Percentiles rank a stretch among this genome's conserved stretches.
Conservation (phyloP, 805 yeast species). For the Kodamaea kakaduensis region DNA sequence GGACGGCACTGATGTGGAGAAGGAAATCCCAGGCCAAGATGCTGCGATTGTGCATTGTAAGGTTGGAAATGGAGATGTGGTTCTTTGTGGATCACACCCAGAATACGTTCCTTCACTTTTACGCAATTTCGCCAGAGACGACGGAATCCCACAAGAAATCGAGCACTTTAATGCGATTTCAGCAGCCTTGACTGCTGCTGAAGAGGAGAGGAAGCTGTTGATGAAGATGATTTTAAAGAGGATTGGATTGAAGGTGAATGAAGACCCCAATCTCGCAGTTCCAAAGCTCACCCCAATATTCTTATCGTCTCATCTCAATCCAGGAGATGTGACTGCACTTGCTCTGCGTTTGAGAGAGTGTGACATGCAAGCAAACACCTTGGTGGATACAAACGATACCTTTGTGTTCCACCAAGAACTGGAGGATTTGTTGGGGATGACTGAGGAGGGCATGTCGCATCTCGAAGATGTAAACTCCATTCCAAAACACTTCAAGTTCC, state of each 20-base stretch:
- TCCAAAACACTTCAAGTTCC: slow-evolving; percentile 51
- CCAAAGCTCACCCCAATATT: slow-evolving; percentile 71
- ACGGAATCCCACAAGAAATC: slow-evolving; percentile 12
- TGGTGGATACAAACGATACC: slow-evolving; percentile 56
- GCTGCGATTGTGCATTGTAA: slow-evolving; percentile 74
- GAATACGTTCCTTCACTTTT: slow-evolving; percentile 65
- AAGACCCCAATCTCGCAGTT: slow-evolving; percentile 37
- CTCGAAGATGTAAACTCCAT: slow-evolving; percentile 51
- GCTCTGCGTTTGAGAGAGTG: slow-evolving; percentile 37
- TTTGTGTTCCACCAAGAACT: slow-evolving; percentile 46
- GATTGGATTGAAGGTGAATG: slow-evolving; percentile 68
- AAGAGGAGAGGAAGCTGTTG: slow-evolving; percentile 50
- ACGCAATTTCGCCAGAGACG: slow-evolving; percentile 31
- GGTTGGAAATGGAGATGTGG: slow-evolving; percentile 70
- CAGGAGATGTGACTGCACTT: slow-evolving; percentile 29
- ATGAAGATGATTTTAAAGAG: slow-evolving; percentile 52
- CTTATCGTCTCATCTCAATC: slow-evolving; percentile 41
- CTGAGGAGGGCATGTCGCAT: slow-evolving; percentile 6
- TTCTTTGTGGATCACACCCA: slow-evolving; percentile 85
- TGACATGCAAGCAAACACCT: slow-evolving; percentile 26
- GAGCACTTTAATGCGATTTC: slow-evolving; percentile 9
- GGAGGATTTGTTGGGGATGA: slow-evolving; percentile 24
- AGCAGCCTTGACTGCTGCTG: slow-evolving; percentile 22
- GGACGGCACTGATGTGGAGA: slow-evolving; percentile 50
- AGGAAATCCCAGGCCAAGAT: slow-evolving; percentile 13